A percentile compares a stretch with the other conserved stretches of the same genome.
These are phyloP conservation scores for Aspergillus sp. DNA, from an alignment of 2,329 filamentous ascomycete species.

Conservation along the genomic window DNA sequence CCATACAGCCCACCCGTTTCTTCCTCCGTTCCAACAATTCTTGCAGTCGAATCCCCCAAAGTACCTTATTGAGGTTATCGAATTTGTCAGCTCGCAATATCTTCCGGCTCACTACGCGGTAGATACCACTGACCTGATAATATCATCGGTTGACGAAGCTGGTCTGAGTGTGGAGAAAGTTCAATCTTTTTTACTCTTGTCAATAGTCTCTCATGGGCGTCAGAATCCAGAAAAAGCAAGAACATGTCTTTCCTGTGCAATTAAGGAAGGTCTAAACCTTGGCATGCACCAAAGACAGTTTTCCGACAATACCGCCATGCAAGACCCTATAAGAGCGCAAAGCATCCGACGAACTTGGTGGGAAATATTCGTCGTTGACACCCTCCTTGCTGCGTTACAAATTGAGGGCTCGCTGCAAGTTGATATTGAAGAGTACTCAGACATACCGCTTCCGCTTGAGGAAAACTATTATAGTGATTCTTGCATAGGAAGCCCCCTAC, in stretches of 20 bases:
- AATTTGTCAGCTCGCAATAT: slow-evolving; percentile 9
- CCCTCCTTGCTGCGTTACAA: slow-evolving; percentile 9
- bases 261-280: not conserved
- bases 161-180: not conserved
- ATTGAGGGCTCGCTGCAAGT: slow-evolving; percentile 4
- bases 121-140: not conserved
- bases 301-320: not conserved
- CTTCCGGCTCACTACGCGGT: not conserved
- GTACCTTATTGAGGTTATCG: slow-evolving; percentile 5
- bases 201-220: not conserved
- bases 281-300: not conserved
- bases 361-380: slow-evolving; percentile 11
- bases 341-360: slow-evolving; percentile 12
- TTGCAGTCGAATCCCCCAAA: not conserved
- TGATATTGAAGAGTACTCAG: not conserved
- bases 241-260: not conserved
- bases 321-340: not conserved
- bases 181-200: not conserved
- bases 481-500: not conserved
- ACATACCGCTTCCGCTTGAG: slow-evolving; percentile 1
- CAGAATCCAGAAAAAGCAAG: not conserved
- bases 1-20: slow-evolving; percentile 10
- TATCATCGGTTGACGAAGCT: not conserved
- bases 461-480: slow-evolving; percentile 1
- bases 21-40: slow-evolving; percentile 1